Evolutionary conservation across 305 asterid genomes (phyloP), one percentile per base, ranked within the genome.

Genomic region (Fraxinus albicans): DNA sequence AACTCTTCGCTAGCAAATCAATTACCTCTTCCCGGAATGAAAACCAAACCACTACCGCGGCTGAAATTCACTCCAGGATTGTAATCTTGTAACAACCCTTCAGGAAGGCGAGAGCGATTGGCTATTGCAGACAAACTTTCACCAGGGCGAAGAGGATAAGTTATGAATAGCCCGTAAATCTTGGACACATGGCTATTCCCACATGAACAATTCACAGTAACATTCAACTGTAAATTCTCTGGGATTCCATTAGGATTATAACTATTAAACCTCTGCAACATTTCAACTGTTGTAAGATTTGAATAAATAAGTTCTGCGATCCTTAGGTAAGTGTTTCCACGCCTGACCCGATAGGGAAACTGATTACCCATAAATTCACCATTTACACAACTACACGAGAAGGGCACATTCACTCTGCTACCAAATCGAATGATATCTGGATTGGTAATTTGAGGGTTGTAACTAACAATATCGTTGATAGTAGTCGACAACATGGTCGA

Each of bases 11-110:
- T 6, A 1, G 12, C 36, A 21, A 13, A 80, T 6, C 15, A 73
- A 47, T 81, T 81, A 92, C 98, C 97, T 92, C 77, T 89, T 72
- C 89, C 94, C 0, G 94, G 95, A 81, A 91, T 63, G 78, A 90
- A 94, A 88, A 94, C 89, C 77, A 94, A 81, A 80, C 93, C 94
- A 81, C 81, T 87, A 53, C 93, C 94, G 44, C 84, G 10, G 78
- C 90, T 83, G 33, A 93, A 91, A 86, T 94, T 77, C 63, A 87
- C 91, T 78, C 90, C 90, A 29, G 95, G 93, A 72, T 91, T 91
- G 69, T 89, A 93, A 83, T 77, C 93, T 78, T 80, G 89, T 89
- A 93, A 34, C 90, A 93, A 76, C 73, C 63, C 79, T 47, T 86
- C 92, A 67, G 91, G 83, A 69, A 91, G 84, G 44, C 81, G 79